Evolutionary conservation across 2,329 filamentous ascomycete genomes (phyloP).

Genomic region (Penicillium sp.): DNA sequence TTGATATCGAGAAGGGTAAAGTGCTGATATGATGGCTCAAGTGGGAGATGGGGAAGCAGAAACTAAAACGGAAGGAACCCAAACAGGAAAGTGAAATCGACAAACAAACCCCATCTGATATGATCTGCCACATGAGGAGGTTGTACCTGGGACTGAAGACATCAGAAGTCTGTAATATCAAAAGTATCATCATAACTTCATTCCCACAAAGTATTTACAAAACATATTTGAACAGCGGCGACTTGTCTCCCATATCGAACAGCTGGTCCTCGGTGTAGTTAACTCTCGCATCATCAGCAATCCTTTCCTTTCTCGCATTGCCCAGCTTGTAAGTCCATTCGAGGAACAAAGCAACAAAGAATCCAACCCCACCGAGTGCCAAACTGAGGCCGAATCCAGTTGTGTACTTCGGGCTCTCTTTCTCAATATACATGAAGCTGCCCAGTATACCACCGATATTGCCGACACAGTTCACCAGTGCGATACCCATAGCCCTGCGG

Average conservation of each 20-base stretch:
- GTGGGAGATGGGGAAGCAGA: neutral
- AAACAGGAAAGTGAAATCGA: neutral
- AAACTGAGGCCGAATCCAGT: conserved; percentile 25
- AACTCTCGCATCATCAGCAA: conserved; percentile 6
- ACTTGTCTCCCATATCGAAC: conserved; percentile 43
- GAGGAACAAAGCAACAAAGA: conserved; percentile 21
- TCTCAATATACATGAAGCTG: conserved; percentile 27
- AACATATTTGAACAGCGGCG: conserved; percentile 42
- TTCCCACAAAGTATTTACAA: neutral
- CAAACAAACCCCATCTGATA: neutral
- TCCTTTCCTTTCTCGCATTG: conserved; percentile 17
- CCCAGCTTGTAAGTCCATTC: conserved; percentile 23
- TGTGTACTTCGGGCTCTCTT: conserved; percentile 19
- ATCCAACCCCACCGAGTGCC: conserved; percentile 15
- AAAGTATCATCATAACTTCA: neutral
- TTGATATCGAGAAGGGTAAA: neutral
- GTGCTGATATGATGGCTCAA: neutral
- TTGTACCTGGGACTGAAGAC: neutral
- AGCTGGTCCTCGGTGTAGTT: conserved; percentile 41
- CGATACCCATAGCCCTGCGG: conserved; percentile 23
- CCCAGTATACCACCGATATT: conserved; percentile 26
- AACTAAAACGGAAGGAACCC: neutral
- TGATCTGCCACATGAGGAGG: too few relatives aligned
- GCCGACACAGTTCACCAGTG: conserved; percentile 23
- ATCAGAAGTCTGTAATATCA: neutral